These are phyloP conservation scores for Teunomyces pallodes DNA, from an alignment of 805 yeast species.

Conservation along the genomic window DNA sequence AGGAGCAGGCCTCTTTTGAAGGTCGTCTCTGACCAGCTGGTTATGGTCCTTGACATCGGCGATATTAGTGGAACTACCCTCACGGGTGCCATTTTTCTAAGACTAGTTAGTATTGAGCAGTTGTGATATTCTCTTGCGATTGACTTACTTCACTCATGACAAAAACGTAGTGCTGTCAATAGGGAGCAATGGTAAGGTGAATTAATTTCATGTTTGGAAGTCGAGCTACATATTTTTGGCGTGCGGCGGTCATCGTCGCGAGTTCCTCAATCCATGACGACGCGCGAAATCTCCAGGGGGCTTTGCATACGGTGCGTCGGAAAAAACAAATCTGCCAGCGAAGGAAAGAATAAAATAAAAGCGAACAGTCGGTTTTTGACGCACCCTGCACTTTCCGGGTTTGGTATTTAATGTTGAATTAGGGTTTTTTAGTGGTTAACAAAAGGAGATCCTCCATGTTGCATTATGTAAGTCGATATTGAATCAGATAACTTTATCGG, in stretches of 20 bases:
- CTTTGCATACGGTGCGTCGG: not conserved
- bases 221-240: not conserved
- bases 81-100: not conserved
- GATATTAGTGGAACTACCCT: conserved; percentile 2
- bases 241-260: not conserved
- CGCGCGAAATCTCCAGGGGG: not conserved
- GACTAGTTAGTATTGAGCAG: not conserved
- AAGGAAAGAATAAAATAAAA: not conserved
- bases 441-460: no score
- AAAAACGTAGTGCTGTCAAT: not conserved
- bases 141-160: conserved; percentile 1
- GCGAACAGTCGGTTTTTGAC: not conserved
- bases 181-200: not conserved
- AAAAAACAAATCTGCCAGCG: not conserved
- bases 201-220: not conserved
- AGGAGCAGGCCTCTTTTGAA: conserved; percentile 13
- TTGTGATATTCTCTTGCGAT: not conserved
- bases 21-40: conserved; percentile 10
- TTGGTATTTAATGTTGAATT: no score
- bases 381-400: not conserved
- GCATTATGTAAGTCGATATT: no score
- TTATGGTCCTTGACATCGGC: conserved; percentile 13
- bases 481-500: no score
- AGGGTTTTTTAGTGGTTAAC: no score
- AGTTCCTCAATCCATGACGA: not conserved